These are phyloP conservation scores for Rosellinia necatrix DNA, from an alignment of 2,329 filamentous ascomycete genomes.

Conservation along the genomic window DNA sequence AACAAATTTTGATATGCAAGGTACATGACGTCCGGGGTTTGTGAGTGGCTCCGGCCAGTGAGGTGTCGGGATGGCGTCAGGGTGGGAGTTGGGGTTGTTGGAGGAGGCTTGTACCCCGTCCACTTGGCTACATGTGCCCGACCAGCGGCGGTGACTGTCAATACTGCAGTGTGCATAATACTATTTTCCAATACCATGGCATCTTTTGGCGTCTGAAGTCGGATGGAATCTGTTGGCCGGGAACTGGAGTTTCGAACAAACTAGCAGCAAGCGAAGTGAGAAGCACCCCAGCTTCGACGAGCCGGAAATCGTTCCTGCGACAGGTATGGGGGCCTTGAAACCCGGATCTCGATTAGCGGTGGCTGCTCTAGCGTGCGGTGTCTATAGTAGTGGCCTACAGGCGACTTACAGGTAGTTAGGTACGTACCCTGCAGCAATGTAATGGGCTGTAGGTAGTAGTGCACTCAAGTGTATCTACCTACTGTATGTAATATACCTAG, in stretches of 20 bases:
- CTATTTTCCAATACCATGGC: conserved; percentile 28
- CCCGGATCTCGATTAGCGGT: conserved; percentile 30
- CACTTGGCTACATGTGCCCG: conserved; percentile 20
- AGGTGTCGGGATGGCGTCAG: neutral
- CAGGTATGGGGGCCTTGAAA: conserved; percentile 32
- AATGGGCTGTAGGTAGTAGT: too few species aligned
- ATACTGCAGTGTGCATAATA: conserved; percentile 26
- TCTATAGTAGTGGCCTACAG: too few species aligned
- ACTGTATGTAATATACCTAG: too few species aligned
- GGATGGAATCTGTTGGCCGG: conserved; percentile 6
- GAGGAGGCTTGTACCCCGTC: conserved; percentile 19
- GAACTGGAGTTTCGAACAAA: conserved; percentile 1
- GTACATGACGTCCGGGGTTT: conserved; percentile 28
- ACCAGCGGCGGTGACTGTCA: conserved; percentile 28
- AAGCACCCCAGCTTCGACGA: conserved; percentile 27
- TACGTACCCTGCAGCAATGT: too few species aligned
- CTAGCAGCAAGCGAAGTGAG: conserved; percentile 17
- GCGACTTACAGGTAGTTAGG: too few species aligned
- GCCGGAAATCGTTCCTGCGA: conserved; percentile 38
- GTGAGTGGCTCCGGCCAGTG: conserved; percentile 11
- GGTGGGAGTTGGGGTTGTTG: too few species aligned
- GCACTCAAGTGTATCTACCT: too few species aligned
- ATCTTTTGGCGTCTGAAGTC: conserved; percentile 9
- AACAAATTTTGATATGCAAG: conserved; percentile 40
- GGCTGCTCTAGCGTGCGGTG: conserved; percentile 18